These are phyloP conservation scores for Daldinia caldariorum DNA, from an alignment of 495 filamentous ascomycete genomes.

Conservation along the genomic window DNA sequence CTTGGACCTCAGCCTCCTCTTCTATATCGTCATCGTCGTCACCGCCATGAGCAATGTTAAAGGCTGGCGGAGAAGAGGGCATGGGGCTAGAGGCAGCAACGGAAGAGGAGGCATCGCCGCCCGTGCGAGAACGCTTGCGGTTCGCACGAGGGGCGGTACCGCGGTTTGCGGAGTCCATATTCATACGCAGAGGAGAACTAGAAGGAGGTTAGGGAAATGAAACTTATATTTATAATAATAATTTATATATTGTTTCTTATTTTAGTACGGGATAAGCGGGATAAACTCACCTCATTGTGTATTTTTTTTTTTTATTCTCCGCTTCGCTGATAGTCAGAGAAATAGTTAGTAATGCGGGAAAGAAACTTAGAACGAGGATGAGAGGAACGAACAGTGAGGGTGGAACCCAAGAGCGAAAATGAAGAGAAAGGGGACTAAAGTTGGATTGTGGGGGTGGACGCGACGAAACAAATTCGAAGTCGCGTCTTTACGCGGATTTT, in stretches of 20 bases:
- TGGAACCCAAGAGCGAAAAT: slow-evolving; percentile 1
- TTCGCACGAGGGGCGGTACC: slow-evolving; percentile 66
- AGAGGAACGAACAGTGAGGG: slow-evolving; percentile 1
- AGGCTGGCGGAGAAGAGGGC: slow-evolving; percentile 62
- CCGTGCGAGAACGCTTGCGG: slow-evolving; percentile 86
- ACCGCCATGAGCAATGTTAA: slow-evolving; percentile 61
- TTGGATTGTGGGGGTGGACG: slow-evolving; percentile 24
- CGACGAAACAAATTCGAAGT: slow-evolving; percentile 30
- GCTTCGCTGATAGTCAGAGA: neutral
- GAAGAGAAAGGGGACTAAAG: slow-evolving; percentile 21
- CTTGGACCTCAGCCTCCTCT: slow-evolving; percentile 76
- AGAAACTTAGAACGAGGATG: slow-evolving; percentile 8
- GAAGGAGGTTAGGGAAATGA: slow-evolving; percentile 18
- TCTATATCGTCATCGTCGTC: slow-evolving; percentile 80
- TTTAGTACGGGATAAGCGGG: no score
- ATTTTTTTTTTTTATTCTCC: slow-evolving; percentile 17
- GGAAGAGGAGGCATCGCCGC: slow-evolving; percentile 73
- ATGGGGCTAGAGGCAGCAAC: slow-evolving; percentile 66
- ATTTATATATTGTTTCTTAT: no score
- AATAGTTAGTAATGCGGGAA: neutral
- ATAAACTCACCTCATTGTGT: slow-evolving; percentile 53
- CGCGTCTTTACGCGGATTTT: slow-evolving; percentile 25
- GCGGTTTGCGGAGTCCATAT: slow-evolving; percentile 87
- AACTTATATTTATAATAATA: no score
- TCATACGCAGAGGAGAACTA: slow-evolving; percentile 83